Evolutionary conservation across 306 rosid genomes (phyloP).

Genomic region (Canavalia ensiformis): DNA sequence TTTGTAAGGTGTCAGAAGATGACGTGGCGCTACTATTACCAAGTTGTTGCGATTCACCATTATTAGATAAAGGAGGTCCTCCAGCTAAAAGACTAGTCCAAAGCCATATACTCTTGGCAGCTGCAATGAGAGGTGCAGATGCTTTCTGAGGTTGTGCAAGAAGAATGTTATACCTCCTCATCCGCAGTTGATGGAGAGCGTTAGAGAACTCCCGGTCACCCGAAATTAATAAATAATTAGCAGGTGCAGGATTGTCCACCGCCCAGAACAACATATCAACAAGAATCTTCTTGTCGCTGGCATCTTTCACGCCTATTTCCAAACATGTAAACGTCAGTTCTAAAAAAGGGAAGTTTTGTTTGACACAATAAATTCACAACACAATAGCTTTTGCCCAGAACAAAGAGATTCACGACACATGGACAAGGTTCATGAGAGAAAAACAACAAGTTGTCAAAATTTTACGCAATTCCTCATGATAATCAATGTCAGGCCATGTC

Average conservation of each 20-base stretch:
- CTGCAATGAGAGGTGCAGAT: constrained; percentile 86
- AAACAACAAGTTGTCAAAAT: constrained; percentile 11
- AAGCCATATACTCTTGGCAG: constrained; percentile 95
- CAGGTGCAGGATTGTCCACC: constrained; percentile 95
- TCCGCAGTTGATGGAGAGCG: constrained; percentile 93
- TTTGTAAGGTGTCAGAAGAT: constrained; percentile 53
- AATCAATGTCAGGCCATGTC: neutral
- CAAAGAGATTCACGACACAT: neutral
- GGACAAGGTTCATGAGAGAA: constrained; percentile 1
- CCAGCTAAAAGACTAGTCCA: constrained; percentile 88
- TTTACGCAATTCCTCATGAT: neutral
- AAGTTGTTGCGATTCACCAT: constrained; percentile 73
- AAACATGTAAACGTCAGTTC: constrained; percentile 7
- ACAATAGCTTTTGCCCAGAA: too few relatives aligned
- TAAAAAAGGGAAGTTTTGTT: neutral
- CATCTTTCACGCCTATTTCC: constrained; percentile 83
- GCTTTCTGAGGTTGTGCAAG: constrained; percentile 93
- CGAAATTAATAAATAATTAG: constrained; percentile 84
- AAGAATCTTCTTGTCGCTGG: constrained; percentile 93
- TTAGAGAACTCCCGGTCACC: constrained; percentile 96
- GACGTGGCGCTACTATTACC: constrained; percentile 50
- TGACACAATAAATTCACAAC: neutral
- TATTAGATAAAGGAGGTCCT: constrained; percentile 71
- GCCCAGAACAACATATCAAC: constrained; percentile 99
- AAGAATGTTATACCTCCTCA: constrained; percentile 94